Percentiles rank a stretch among this genome's conserved stretches.
Conservation (phyloP, 495 filamentous ascomycete genomes). For the Chaetomium tenue region DNA sequence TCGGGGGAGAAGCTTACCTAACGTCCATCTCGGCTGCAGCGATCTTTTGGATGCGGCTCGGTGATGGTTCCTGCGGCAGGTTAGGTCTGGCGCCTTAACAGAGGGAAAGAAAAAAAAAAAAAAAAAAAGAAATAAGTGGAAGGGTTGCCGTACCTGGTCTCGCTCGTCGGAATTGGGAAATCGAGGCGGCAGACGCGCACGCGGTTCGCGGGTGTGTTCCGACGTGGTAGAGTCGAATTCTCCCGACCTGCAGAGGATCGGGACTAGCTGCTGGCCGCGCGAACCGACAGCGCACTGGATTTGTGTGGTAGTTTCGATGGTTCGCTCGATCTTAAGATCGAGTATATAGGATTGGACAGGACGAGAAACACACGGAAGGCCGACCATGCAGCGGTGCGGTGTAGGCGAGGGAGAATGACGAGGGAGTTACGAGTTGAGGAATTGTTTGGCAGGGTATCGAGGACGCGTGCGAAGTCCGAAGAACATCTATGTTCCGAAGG, state of each 20-base stretch:
- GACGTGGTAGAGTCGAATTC: too few species aligned
- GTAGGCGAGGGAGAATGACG: constrained; percentile 6
- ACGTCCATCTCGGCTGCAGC: constrained; percentile 2
- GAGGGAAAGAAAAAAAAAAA: background rate
- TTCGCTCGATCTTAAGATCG: background rate
- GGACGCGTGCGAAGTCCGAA: background rate
- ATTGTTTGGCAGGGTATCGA: background rate
- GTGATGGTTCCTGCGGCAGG: constrained; percentile 5
- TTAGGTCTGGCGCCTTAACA: constrained; percentile 1
- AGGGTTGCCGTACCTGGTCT: constrained; percentile 1
- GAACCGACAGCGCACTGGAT: constrained; percentile 6
- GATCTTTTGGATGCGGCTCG: constrained; percentile 6
- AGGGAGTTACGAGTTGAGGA: background rate
- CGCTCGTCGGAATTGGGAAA: constrained; percentile 1
- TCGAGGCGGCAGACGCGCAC: background rate
- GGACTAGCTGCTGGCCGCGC: constrained; percentile 3
- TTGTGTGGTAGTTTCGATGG: constrained; percentile 3
- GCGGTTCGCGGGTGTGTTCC: constrained; percentile 1
- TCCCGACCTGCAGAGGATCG: background rate
- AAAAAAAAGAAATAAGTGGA: background rate
- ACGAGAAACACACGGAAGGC: background rate
- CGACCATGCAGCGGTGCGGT: constrained; percentile 3
- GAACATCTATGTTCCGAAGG: background rate
- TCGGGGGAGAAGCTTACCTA: constrained; percentile 7
- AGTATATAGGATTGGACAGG: too few species aligned